phyloP scores from a whole-genome alignment of 768 basidiomycete species.

The Harrya chromipes region DNA sequence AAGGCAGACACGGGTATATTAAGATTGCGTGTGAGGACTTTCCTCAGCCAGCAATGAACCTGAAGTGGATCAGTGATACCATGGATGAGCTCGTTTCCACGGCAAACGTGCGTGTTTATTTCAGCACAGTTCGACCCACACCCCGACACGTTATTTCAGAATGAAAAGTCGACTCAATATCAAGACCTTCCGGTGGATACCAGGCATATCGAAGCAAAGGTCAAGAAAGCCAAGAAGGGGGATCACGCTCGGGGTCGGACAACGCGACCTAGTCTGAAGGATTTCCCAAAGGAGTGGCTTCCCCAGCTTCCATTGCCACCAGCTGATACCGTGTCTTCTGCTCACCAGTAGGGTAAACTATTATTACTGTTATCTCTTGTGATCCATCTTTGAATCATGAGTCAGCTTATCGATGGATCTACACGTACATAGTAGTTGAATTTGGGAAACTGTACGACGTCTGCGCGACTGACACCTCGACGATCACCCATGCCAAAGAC shows the following conservation, averaged over 20 bases:
- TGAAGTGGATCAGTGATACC: conserved; percentile 91
- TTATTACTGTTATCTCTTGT: conserved; percentile 3
- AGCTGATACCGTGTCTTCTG: conserved; percentile 3
- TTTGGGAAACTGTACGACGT: background rate
- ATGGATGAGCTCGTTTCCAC: conserved; percentile 74
- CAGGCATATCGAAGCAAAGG: conserved; percentile 73
- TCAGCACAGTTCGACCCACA: conserved; percentile 2
- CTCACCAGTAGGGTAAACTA: conserved; percentile 8
- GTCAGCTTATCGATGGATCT: background rate
- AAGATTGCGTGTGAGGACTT: conserved; percentile 92
- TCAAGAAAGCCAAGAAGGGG: conserved; percentile 68
- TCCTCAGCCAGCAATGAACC: conserved; percentile 77
- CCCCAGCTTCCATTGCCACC: conserved; percentile 31
- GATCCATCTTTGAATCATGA: conserved; percentile 1
- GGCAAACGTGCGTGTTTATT: conserved; percentile 68
- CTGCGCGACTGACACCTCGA: background rate
- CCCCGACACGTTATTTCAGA: conserved; percentile 20
- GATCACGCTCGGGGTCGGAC: conserved; percentile 59
- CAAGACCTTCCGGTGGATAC: conserved; percentile 74
- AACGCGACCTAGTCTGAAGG: conserved; percentile 62
- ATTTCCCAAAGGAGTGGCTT: conserved; percentile 88
- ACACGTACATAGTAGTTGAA: too few relatives aligned
- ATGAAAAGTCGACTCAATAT: conserved; percentile 42
- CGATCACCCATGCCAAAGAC: conserved; percentile 25
- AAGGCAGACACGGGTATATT: conserved; percentile 71